Evolutionary conservation across 1,284 basidiomycete species (phyloP).

Genomic region (Irpex sp.): DNA sequence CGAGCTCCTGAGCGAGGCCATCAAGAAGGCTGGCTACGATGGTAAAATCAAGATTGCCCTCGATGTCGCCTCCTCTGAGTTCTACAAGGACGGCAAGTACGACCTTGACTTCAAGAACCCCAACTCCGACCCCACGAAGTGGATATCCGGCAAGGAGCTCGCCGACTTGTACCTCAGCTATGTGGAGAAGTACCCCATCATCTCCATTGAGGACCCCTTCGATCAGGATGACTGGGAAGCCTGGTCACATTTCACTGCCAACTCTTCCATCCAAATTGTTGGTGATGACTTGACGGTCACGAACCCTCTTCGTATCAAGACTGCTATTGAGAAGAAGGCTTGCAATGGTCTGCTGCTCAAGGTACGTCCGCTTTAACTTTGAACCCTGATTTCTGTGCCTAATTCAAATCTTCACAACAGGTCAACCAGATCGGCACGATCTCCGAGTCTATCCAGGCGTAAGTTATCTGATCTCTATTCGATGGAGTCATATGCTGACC

Average conservation of each 20-base stretch:
- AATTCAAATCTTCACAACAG: neutral
- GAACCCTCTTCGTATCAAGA: conserved; percentile 97
- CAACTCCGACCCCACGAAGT: conserved; percentile 96
- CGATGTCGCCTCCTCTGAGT: conserved; percentile 99
- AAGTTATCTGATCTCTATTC: conserved; percentile 27
- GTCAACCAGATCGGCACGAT: conserved; percentile 99
- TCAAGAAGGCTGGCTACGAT: conserved; percentile 97
- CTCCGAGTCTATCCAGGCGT: conserved; percentile 97
- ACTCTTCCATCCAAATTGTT: conserved; percentile 85
- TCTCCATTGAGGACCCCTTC: conserved; percentile 99
- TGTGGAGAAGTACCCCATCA: conserved; percentile 91
- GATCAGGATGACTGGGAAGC: conserved; percentile 99
- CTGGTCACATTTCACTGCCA: conserved; percentile 88
- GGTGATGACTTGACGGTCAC: conserved; percentile 99
- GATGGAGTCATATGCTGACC: conserved; percentile 8
- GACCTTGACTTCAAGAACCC: conserved; percentile 99
- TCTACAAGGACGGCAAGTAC: conserved; percentile 99
- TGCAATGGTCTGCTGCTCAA: conserved; percentile 99
- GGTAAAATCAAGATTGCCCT: conserved; percentile 99
- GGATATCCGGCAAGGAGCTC: conserved; percentile 91
- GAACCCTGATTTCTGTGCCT: neutral
- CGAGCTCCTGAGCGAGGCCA: conserved; percentile 93
- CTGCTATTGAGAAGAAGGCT: conserved; percentile 99
- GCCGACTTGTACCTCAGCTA: conserved; percentile 90
- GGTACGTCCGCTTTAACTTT: conserved; percentile 21